Evolutionary conservation across 2,329 filamentous ascomycete species (phyloP), one percentile per base, ranked within the genome.

Genomic region (Emergomyces africanus): DNA sequence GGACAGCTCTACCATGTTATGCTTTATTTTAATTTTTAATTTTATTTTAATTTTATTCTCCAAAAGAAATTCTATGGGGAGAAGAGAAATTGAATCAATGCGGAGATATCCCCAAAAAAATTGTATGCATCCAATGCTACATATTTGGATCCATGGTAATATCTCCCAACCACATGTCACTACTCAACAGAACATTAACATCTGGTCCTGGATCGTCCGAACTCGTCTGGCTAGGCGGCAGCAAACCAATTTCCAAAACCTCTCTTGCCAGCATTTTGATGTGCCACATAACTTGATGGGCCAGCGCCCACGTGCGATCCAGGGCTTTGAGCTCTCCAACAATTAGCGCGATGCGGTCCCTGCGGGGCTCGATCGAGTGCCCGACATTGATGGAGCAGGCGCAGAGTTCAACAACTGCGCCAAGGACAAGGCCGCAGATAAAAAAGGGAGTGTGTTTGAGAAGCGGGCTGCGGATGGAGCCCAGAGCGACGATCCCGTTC

Each of bases 391-490:
- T 77, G 5, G 82, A 83, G 83, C 89, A 95, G 63, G 88, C 88
- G 59, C 86, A 89, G 28, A 95, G 79, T 67, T 94, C 88, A 3
- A 92, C 87, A 65, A 91, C 87, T 6, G 88, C 89, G 20, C 86
- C 87, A 57, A 92, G 77, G 1, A 88, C 88, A 55, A 94, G 77
- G 44, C 88, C 85, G 68, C 89, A 94, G 39, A 86, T 88, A 74
- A 94, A 90, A 73, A 92, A 91, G 60, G 90, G 89, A 0, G 84
- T 90, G 72, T 95, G 89, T 37, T 83, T 83, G 4, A 86, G 79
- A 1, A 92, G 76, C 0, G 85, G 81, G 57, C 68, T 64, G 18
- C 70, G 71, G 59, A 72, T 71, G 4, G 86, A 83, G 0, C 88
- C 87, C 51, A 95, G 82, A 0, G 87, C 86, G 61, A 86, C 87